Conservation (phyloP, 2,329 filamentous ascomycete species). For the Penicillium digitatum region DNA sequence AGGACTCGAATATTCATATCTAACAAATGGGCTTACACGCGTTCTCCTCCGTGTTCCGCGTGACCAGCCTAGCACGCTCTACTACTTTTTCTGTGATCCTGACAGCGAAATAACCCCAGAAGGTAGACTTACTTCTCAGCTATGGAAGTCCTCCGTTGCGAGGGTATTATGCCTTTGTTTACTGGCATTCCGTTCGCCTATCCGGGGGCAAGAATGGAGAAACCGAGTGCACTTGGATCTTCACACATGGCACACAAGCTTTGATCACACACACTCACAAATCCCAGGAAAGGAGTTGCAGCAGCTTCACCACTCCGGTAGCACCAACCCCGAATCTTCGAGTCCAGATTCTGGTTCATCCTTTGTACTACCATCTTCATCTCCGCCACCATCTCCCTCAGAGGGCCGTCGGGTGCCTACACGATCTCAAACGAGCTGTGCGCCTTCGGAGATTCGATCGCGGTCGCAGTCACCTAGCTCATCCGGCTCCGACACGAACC, state of each 20-base stretch:
- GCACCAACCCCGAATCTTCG: background rate
- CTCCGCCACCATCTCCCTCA: background rate
- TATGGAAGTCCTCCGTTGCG: background rate
- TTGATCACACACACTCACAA: background rate
- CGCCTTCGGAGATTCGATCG: too few relatives aligned
- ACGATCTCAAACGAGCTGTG: background rate
- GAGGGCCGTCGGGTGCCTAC: background rate
- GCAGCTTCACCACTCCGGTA: background rate
- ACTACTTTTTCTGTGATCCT: slow-evolving; percentile 26
- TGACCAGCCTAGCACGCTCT: slow-evolving; percentile 22
- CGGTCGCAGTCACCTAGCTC: too few relatives aligned
- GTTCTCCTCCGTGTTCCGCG: slow-evolving; percentile 16
- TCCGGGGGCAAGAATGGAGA: background rate
- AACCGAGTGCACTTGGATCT: too few relatives aligned
- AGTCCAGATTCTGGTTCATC: background rate
- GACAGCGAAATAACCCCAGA: too few relatives aligned
- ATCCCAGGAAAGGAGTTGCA: background rate
- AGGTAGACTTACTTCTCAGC: too few relatives aligned
- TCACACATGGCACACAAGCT: background rate
- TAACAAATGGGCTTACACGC: background rate
- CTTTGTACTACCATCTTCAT: background rate
- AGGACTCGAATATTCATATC: background rate
- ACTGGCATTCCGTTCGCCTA: background rate
- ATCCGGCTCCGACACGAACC: too few relatives aligned
- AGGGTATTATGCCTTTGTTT: background rate